Evolutionary conservation across 768 basidiomycete genomes (phyloP), one percentile per base, ranked within the genome.

Genomic region (Russula sp.): DNA sequence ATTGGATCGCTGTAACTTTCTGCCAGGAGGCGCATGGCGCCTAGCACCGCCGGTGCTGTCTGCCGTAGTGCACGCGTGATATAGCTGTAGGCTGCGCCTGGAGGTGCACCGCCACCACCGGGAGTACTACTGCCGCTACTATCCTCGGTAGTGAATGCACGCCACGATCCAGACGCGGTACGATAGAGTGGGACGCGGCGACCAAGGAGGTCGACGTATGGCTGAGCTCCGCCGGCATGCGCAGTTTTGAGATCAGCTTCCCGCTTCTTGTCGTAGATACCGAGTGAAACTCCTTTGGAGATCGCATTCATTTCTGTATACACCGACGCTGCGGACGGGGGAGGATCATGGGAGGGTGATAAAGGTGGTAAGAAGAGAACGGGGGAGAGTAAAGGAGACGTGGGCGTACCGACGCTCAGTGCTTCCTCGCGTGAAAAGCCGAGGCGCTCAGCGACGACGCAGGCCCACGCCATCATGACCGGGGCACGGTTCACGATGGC

Each of bases 291-390:
- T 11, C 93, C 94, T 72, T 94, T 96, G 34, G 87, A 78, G 44
- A 90, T 76, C 0, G 92, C 92, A 66, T 95, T 96, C 82, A 96
- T 84, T 71, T 96, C 93, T 10, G 94, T 96, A 73, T 94, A 97
- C 20, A 88, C 92, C 53, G 92, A 90, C 5, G 94, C 95, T 94
- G 66, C 5, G n/a, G 27, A 54, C 16, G 14, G 40, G 14, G 40
- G 18, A 32, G 9, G 31, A 22, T 14, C 44, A 45, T 45, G 3
- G n/a, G 9, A 6, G 44, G 39, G 39, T 40, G 39, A 42, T n/a
- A 42, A 42, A 42, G 40, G 42, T 42, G 42, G 18, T 40, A 44
- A 18, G 10, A 8, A 27, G 27, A 27, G 27, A 3, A 32, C 4
- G 56, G 18, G 0, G 0, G 27, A 20, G 7, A 13, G 5, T n/a